phyloP scores from a whole-genome alignment of 2,329 filamentous ascomycete genomes.

The Calonectria montana region DNA sequence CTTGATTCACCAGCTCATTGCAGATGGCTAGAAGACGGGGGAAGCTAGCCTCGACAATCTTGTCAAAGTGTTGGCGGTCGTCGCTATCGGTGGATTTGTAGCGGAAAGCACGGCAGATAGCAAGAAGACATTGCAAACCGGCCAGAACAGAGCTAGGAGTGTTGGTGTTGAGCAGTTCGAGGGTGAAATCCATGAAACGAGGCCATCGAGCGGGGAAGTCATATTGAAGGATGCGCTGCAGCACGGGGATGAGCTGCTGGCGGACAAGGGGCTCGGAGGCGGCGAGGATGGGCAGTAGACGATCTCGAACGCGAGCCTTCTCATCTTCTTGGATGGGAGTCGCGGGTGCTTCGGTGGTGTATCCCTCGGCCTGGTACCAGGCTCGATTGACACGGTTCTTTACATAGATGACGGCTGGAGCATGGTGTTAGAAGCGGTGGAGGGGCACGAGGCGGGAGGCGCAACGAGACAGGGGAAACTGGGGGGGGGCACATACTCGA shows the following conservation, averaged over 20 bases:
- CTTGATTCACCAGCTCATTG: constrained; percentile 88
- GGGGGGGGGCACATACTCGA: constrained; percentile 75
- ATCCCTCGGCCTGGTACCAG: constrained; percentile 85
- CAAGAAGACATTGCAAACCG: constrained; percentile 91
- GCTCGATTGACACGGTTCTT: constrained; percentile 97
- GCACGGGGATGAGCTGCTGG: constrained; percentile 91
- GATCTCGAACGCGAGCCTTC: constrained; percentile 86
- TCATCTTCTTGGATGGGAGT: constrained; percentile 87
- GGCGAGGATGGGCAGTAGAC: constrained; percentile 89
- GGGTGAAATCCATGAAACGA: constrained; percentile 90
- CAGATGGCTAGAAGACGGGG: constrained; percentile 88
- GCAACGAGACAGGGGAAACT: constrained; percentile 24
- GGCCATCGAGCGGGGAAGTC: constrained; percentile 97
- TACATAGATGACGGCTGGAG: constrained; percentile 90
- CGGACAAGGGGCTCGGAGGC: constrained; percentile 83
- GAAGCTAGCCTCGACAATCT: constrained; percentile 92
- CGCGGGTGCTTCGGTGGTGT: constrained; percentile 65
- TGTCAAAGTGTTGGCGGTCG: constrained; percentile 86
- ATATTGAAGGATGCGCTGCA: constrained; percentile 95
- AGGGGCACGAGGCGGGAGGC: constrained; percentile 39
- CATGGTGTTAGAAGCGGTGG: constrained; percentile 29
- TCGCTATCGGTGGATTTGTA: constrained; percentile 88
- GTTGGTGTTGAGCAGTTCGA: constrained; percentile 88
- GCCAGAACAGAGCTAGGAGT: constrained; percentile 90
- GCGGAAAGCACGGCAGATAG: constrained; percentile 94